A percentile compares a stretch with the other conserved stretches of the same genome.
These are phyloP conservation scores for Fomitopsis betulina DNA, from an alignment of 1,284 basidiomycete genomes.

Conservation along the genomic window DNA sequence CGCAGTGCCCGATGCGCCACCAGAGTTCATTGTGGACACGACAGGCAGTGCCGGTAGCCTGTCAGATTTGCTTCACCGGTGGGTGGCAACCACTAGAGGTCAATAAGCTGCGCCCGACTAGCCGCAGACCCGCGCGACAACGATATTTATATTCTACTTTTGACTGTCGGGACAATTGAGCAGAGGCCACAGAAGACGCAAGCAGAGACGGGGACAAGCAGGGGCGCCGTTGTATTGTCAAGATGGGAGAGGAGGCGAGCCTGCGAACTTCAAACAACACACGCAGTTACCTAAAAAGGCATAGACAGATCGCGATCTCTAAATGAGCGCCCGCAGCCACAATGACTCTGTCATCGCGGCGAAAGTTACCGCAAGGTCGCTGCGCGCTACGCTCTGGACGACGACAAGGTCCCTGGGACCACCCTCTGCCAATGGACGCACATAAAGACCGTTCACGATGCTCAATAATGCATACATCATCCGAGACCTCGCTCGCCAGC, in stretches of 20 bases:
- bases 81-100: not conserved
- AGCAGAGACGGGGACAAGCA: not conserved
- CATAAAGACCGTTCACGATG: conserved; percentile 22
- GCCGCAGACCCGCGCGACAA: not conserved
- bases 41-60: not conserved
- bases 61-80: not conserved
- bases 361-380: not conserved
- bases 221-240: not conserved
- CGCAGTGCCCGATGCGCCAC: not conserved
- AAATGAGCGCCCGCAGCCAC: not conserved
- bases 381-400: not conserved
- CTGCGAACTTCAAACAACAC: conserved; percentile 3
- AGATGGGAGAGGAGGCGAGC: not conserved
- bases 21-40: not conserved
- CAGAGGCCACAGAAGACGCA: not conserved
- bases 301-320: not conserved
- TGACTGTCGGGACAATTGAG: not conserved
- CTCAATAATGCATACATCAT: conserved; percentile 56
- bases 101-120: not conserved
- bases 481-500: conserved; percentile 31
- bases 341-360: not conserved
- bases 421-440: conserved; percentile 5
- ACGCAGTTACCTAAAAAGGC: not conserved
- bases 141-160: not conserved
- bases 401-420: not conserved